phyloP scores from a whole-genome alignment of 768 basidiomycete genomes.

The Rubroboletus satanas region DNA sequence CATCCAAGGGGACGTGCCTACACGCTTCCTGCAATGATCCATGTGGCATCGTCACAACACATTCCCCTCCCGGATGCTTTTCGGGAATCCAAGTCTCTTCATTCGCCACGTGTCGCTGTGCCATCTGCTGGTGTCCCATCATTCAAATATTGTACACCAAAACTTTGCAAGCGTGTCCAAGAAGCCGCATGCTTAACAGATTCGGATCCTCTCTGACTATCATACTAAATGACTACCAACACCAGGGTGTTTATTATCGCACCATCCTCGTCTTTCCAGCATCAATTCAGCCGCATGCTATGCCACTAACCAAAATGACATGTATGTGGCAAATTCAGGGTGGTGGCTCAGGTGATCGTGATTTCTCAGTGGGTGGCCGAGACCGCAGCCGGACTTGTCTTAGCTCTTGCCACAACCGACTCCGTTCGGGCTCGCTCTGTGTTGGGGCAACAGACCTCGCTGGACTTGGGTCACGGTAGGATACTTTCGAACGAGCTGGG shows the following conservation, averaged over 20 bases:
- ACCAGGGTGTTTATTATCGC: conserved; percentile 1
- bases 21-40: conserved; percentile 23
- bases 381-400: conserved; percentile 47
- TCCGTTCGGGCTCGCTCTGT: conserved; percentile 38
- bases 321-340: conserved; percentile 27
- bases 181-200: conserved; percentile 15
- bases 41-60: conserved; percentile 11
- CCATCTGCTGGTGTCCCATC: not conserved
- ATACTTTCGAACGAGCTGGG: conserved; percentile 34
- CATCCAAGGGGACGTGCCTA: conserved; percentile 14
- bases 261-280: conserved; percentile 8
- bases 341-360: conserved; percentile 37
- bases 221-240: conserved; percentile 15
- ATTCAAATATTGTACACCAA: not conserved
- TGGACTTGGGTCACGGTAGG: conserved; percentile 29
- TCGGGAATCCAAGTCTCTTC: not conserved
- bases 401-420: conserved; percentile 54
- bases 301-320: conserved; percentile 8
- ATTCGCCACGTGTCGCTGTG: conserved; percentile 12
- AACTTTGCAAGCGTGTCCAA: conserved; percentile 17
- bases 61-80: not conserved
- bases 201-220: conserved; percentile 8
- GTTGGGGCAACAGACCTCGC: conserved; percentile 25
- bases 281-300: conserved; percentile 12
- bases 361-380: conserved; percentile 42